A percentile compares a stretch with the other conserved stretches of the same genome.
Conservation (phyloP, 2,329 filamentous ascomycete species). For the Fusarium setosum region DNA sequence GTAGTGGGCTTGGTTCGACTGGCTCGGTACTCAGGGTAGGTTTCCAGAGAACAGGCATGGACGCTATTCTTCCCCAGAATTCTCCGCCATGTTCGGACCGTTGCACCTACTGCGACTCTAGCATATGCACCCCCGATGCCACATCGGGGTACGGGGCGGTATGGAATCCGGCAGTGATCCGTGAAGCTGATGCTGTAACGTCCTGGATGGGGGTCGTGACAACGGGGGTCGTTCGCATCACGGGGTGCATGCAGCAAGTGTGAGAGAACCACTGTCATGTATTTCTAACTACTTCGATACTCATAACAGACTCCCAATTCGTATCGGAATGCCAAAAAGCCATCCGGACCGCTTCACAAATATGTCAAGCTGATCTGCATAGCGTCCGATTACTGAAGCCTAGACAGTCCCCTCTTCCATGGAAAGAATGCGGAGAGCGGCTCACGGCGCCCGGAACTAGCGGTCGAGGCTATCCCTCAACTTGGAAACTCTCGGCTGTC, state of each 20-base stretch:
- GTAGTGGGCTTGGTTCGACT: background rate
- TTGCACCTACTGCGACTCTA: background rate
- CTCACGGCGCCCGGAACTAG: background rate
- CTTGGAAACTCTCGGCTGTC: background rate
- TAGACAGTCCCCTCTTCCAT: background rate
- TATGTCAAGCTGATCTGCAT: background rate
- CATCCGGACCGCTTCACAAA: background rate
- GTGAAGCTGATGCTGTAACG: background rate
- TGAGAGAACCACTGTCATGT: background rate
- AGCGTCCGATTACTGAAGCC: background rate
- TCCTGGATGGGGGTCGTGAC: background rate
- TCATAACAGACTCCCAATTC: background rate
- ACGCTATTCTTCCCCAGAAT: background rate
- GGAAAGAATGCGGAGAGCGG: background rate
- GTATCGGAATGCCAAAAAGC: background rate
- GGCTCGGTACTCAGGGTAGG: background rate
- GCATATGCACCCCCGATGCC: background rate
- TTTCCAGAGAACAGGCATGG: background rate
- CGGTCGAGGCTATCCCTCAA: background rate
- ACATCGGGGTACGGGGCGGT: background rate
- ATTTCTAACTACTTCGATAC: background rate
- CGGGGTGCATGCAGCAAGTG: background rate
- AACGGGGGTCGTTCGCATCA: background rate
- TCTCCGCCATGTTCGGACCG: background rate
- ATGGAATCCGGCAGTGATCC: background rate